phyloP scores from a whole-genome alignment of 2,329 filamentous ascomycete species.

The Plectosphaerella sp. region DNA sequence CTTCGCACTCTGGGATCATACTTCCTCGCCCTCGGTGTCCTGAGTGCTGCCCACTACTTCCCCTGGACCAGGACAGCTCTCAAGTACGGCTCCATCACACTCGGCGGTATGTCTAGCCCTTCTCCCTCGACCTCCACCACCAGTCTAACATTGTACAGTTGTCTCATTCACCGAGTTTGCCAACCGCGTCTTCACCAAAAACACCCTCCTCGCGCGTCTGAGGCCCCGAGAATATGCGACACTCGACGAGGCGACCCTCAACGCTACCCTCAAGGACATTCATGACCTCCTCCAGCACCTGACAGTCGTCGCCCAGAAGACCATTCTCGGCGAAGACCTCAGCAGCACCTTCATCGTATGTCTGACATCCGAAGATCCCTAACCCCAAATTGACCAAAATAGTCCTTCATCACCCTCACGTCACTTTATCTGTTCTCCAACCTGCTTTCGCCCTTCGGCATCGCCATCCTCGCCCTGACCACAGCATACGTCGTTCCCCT shows the following conservation, averaged over 20 bases:
- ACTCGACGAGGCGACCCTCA: slow-evolving; percentile 2
- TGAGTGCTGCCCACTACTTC: slow-evolving; percentile 4
- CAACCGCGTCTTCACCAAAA: slow-evolving; percentile 1
- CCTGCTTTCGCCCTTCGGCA: slow-evolving; percentile 3
- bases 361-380: not conserved
- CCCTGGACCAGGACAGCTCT: slow-evolving; percentile 3
- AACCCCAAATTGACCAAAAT: not conserved
- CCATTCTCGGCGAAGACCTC: slow-evolving; percentile 3
- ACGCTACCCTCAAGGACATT: slow-evolving; percentile 3
- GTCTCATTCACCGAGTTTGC: slow-evolving; percentile 5
- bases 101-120: slow-evolving; percentile 2
- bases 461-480: slow-evolving; percentile 2
- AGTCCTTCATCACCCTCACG: slow-evolving; percentile 1
- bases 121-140: not conserved
- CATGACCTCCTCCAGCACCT: slow-evolving; percentile 6
- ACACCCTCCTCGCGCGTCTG: slow-evolving; percentile 2
- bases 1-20: slow-evolving; percentile 5
- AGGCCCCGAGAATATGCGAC: slow-evolving; percentile 1
- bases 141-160: not conserved
- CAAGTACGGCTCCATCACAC: slow-evolving; percentile 2
- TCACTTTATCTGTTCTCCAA: not conserved
- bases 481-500: slow-evolving; percentile 4
- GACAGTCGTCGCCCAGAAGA: slow-evolving; percentile 1
- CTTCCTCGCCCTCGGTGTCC: not conserved
- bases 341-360: slow-evolving; percentile 3